Conservation (phyloP, 768 basidiomycete genomes). For the Coprinopsis cinerea region DNA sequence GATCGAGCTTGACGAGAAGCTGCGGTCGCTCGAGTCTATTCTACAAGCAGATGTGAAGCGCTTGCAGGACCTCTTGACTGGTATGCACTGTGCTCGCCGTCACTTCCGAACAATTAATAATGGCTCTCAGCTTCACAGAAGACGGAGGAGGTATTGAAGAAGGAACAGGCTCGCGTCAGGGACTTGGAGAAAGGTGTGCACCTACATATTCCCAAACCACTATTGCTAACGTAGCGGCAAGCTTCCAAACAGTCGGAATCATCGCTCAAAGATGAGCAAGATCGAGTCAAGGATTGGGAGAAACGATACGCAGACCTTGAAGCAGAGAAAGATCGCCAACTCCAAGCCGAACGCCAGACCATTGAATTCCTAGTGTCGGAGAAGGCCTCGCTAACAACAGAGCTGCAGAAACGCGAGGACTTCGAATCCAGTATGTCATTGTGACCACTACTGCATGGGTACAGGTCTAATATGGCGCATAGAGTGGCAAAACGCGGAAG, state of each 20-base stretch:
- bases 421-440: constrained; percentile 55
- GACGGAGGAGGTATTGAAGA: too few relatives aligned
- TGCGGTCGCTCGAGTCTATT: constrained; percentile 4
- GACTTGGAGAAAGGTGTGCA: too few relatives aligned
- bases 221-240: constrained; percentile 11
- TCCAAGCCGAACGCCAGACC: constrained; percentile 62
- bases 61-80: constrained; percentile 25
- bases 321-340: constrained; percentile 23
- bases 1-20: constrained; percentile 12
- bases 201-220: too few relatives aligned
- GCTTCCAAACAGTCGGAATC: constrained; percentile 28
- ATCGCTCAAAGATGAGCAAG: constrained; percentile 28
- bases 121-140: too few relatives aligned
- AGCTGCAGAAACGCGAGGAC: constrained; percentile 52
- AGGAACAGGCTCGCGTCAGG: too few relatives aligned
- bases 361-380: constrained; percentile 75
- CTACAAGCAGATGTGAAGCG: constrained; percentile 23
- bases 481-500: constrained; percentile 43
- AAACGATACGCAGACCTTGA: constrained; percentile 24
- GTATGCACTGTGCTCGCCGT: too few relatives aligned
- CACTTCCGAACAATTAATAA: too few relatives aligned
- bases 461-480: constrained; percentile 5
- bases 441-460: not conserved
- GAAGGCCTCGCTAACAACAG: constrained; percentile 54
- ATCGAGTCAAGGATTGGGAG: constrained; percentile 23